Evolutionary conservation across 2,329 filamentous ascomycete species (phyloP), one percentile per base, ranked within the genome.

Genomic region (Fusarium beomiforme): DNA sequence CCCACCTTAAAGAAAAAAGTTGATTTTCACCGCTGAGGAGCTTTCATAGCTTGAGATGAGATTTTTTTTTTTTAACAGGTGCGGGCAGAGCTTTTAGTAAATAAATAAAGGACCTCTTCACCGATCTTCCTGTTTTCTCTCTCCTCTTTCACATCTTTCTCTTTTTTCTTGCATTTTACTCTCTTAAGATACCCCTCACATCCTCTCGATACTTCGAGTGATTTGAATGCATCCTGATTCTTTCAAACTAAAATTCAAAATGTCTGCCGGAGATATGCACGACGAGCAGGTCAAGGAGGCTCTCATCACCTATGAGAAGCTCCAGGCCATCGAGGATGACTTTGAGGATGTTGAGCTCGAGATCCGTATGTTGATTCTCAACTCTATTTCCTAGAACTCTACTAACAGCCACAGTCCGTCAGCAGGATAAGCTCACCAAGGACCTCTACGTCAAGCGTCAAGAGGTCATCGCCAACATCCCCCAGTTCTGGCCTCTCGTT

Each of bases 401-500:
- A n/a, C 58, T 77, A 59, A 78, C 63, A 47, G 26, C 14, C 23
- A 21, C 78, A 95, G 93, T 94, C 78, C 91, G 92, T 78, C 87
- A 92, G 78, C 91, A 95, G 80, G 88, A 91, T 75, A 83, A 87
- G 72, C 86, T 94, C 75, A 88, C 89, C 77, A 85, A 86, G 67
- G 87, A 91, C 46, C 88, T 97, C 68, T 97, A 94, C 85, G 86
- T 88, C 76, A 93, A 92, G 83, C 93, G 95, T 79, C 86, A 89
- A 72, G 87, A 89, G 75, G 82, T 94, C 71, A 85, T 96, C 71
- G 82, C 88, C 70, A 86, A 91, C 78, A 95, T 98, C 78, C 89
- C 90, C 75, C 90, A 93, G 84, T 99, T 98, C 89, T 98, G 96
- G 96, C 87, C 93, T n/a, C 89, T 97, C 64, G 95, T 98, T 62